Base-by-base conservation (phyloP, 768 basidiomycete species). In the Suillus paluster region DNA sequence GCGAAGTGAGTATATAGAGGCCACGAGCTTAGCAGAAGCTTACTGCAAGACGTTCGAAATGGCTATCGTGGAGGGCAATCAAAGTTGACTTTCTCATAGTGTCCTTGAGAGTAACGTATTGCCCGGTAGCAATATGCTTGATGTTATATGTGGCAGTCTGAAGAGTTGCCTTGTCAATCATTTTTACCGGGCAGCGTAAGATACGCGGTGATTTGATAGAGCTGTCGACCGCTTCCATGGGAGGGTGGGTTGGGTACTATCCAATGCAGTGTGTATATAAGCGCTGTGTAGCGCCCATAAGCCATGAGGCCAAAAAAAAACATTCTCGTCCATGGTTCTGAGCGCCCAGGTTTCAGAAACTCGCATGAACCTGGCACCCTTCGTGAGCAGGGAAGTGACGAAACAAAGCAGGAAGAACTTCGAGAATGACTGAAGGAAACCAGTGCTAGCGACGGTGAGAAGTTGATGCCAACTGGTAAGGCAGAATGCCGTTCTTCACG, bases 41-140 rank as follows among this genome's bases (percentile, higher is more conserved):
- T 17, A 55, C 54, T 39, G 54, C 54, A 12, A 55, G 54, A 17
- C 25, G 23, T 27, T 55, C 54, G 38, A 55, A 55, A 39, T 55
- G 54, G 36, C 54, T 39, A 19, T 55, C 54, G 19, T 39, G 23
- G 6, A 39, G 54, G 17, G 38, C 23, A 27, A 55, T 39, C 38
- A 55, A 39, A 25, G 54, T 39, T 5, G 54, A 55, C 3, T 15
- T 55, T n/a, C 54, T 55, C 10, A 25, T 55, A 15, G 38, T 39
- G 38, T 55, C 54, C 17, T 55, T 39, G 38, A 55, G 54, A 39
- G 23, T 38, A 55, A 39, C 54, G 10, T 39, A 55, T 55, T 55
- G 54, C 10, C 54, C 54, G 14, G 54, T 55, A 55, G 38, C 23
- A 19, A 55, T 25, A 39, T 55, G 38, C 38, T 34, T 55, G 36